Evolutionary conservation across 179 eudicot genomes (phyloP).

Genomic region (Silene coronaria): DNA sequence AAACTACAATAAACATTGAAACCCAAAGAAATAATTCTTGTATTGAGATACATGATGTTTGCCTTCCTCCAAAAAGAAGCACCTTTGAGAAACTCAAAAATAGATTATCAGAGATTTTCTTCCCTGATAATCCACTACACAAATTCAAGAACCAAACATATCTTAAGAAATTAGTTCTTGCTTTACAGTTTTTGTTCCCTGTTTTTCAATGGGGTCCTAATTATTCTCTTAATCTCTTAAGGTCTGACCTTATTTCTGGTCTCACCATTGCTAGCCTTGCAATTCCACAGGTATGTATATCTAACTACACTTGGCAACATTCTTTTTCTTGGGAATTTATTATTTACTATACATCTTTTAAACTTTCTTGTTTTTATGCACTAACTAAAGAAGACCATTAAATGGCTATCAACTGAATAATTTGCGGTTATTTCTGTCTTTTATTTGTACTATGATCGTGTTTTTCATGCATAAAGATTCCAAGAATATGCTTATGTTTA

Average conservation of each 20-base stretch:
- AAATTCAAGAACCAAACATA: slow-evolving; percentile 63
- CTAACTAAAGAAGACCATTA: too few relatives aligned
- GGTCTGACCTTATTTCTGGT: slow-evolving; percentile 75
- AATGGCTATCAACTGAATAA: too few relatives aligned
- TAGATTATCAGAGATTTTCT: slow-evolving; percentile 65
- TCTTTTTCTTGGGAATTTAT: background rate
- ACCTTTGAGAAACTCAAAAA: slow-evolving; percentile 53
- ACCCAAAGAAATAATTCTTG: background rate
- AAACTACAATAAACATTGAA: slow-evolving; percentile 22
- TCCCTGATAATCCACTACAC: slow-evolving; percentile 86
- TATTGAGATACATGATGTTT: slow-evolving; percentile 56
- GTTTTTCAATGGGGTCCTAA: slow-evolving; percentile 73
- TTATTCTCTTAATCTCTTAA: slow-evolving; percentile 43
- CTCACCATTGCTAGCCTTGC: slow-evolving; percentile 97
- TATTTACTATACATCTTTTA: background rate
- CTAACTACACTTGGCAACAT: slow-evolving; percentile 9
- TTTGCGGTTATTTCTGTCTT: background rate
- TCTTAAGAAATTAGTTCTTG: slow-evolving; percentile 43
- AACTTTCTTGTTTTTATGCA: background rate
- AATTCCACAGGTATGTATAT: slow-evolving; percentile 64
- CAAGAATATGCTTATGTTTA: slow-evolving; percentile 7
- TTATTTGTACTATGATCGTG: background rate
- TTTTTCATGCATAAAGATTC: slow-evolving; percentile 8
- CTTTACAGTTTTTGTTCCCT: slow-evolving; percentile 74
- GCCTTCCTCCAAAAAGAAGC: slow-evolving; percentile 59